Evolutionary conservation across 208 protist genomes (phyloP), one percentile per base, ranked within the genome.

Genomic region (Acanthamoeba rhysodes): DNA sequence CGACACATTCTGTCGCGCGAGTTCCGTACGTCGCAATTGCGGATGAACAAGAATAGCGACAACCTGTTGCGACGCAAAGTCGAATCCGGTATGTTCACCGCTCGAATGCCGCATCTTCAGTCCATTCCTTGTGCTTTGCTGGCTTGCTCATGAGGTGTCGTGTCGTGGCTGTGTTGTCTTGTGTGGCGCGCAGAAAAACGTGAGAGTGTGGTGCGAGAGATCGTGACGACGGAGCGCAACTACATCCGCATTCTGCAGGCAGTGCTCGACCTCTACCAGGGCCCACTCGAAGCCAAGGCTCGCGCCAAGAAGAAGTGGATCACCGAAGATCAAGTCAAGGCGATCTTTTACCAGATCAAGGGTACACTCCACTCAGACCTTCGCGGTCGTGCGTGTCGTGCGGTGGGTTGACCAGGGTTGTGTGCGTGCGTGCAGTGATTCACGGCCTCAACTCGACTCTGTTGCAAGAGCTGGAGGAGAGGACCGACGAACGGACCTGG

Each of bases 161-260:
- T n/a, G n/a, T n/a, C n/a, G n/a, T n/a, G n/a, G n/a, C n/a, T n/a
- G n/a, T n/a, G n/a, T 4, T 55, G 50, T 55, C 50, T 55, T 12
- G n/a, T 12, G 50, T 70, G 64, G 12, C 4, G 64, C 18, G 2
- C 59, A 94, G 90, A 94, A 55, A 94, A 80, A 57, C 90, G 90
- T 10, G 68, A 80, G 45, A 55, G 50, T 22, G 90, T 94, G 66
- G 90, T 94, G 41, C 62, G 90, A 32, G 90, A 94, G 90, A 94
- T 94, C 29, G 59, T 94, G 27, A 82, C 68, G 45, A 94, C 90
- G 70, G 90, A 94, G 55, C 62, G 90, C 7, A 94, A 94, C 90
- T 94, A 94, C 68, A 94, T 82, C 20, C 41, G 66, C 66, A 18
- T 50, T 2, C 48, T 94, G 37, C 45, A 50, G 29, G 68, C 55